Base-by-base conservation (phyloP, 495 filamentous ascomycete genomes). In the Neurospora sp. region DNA sequence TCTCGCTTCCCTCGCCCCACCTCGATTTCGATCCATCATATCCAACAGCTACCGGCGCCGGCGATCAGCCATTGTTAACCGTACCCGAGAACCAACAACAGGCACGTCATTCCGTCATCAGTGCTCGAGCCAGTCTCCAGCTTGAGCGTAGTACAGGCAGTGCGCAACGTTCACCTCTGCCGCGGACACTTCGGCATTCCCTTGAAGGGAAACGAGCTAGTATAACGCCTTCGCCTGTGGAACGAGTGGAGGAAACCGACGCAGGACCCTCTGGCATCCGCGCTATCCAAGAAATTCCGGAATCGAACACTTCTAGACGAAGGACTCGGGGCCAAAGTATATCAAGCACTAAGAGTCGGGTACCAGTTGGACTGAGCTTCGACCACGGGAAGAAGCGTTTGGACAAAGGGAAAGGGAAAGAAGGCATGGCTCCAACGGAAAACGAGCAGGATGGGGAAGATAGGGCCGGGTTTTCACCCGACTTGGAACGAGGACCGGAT, bases 61-160 rank as follows among this genome's bases (percentile, higher is more conserved):
- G 89, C 83, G 89, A 89, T 66, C 89, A 88, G 76, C 92, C 91
- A 18, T 88, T 94, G 20, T 85, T 94, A 70, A 88, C 89, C 14
- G 86, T 92, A 40, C 88, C 90, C 69, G 90, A 93, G 75, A 62
- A 35, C 54, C 88, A 88, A 75, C 89, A 88, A 62, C 87, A 88
- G 77, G 88, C 82, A 74, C 85, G 90, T 54, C 84, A 84, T 72
- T 83, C 84, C 12, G 54, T 4, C 54, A 86, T 86, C 69, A 86
- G 88, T 39, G 87, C 82, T 66, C 79, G 84, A 23, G 79, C 85
- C 70, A 92, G 90, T 77, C 82, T 91, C 39, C 84, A 90, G 73
- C 88, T 93, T 70, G 91, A 93, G 75, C 88, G 87, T 75, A 90
- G 86, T 46, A 46, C 42, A 46, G 42, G 42, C 42, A 20, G 18